These are phyloP conservation scores for Paraleonurus japonicus DNA, from an alignment of 257 asterid genomes.

Conservation along the genomic window DNA sequence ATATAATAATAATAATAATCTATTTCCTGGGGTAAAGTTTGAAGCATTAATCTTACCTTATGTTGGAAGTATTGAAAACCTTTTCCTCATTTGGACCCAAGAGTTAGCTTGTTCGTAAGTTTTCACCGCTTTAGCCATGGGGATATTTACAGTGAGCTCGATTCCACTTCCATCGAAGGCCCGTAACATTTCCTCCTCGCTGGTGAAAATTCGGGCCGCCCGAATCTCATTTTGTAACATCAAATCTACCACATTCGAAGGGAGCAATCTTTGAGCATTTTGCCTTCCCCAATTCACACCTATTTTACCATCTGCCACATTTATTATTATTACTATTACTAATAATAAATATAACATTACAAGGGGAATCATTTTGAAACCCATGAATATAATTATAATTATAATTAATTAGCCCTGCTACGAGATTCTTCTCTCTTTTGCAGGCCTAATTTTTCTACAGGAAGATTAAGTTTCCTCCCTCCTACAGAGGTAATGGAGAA, in stretches of 20 bases:
- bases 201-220: constrained; percentile 12
- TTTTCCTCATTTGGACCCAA: background rate
- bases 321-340: too few relatives aligned
- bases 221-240: constrained; percentile 25
- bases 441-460: background rate
- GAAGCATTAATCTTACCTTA: constrained; percentile 25
- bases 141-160: constrained; percentile 1
- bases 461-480: background rate
- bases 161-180: constrained; percentile 31
- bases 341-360: background rate
- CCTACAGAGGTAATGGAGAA: background rate
- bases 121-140: accelerated
- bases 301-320: constrained; percentile 1
- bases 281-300: constrained; percentile 33
- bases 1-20: background rate
- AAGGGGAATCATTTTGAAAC: background rate
- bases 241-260: constrained; percentile 39
- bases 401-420: constrained; percentile 12
- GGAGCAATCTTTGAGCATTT: constrained; percentile 27
- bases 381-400: background rate
- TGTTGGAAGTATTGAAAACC: background rate
- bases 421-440: background rate
- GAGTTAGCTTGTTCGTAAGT: background rate
- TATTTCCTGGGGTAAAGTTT: too few relatives aligned
- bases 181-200: background rate